These are phyloP conservation scores for Thalassiosira sp. DNA, from an alignment of 352 stramenopile genomes.

Conservation along the genomic window DNA sequence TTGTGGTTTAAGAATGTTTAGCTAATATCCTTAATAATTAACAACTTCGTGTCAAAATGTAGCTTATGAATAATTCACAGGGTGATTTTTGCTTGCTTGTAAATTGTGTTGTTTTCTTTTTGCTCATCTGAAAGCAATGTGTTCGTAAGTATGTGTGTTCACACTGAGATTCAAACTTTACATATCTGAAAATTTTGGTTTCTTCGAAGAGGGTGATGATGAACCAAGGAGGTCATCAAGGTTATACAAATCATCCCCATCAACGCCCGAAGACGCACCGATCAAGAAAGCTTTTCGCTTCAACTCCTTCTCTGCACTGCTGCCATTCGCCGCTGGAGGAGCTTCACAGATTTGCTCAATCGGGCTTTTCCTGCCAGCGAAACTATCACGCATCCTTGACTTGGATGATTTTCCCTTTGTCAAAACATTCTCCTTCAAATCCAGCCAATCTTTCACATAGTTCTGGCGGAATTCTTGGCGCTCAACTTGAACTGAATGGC, in stretches of 20 bases:
- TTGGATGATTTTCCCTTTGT: slow-evolving; percentile 47
- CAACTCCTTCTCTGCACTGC: slow-evolving; percentile 31
- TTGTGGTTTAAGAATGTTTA: slow-evolving; percentile 22
- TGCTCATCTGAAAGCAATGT: slow-evolving; percentile 8
- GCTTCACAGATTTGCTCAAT: not conserved
- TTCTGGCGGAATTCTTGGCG: slow-evolving; percentile 60
- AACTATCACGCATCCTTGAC: slow-evolving; percentile 9
- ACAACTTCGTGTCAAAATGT: slow-evolving; percentile 12
- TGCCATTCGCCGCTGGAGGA: not conserved
- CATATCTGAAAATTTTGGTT: slow-evolving; percentile 32
- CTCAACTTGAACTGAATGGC: slow-evolving; percentile 55
- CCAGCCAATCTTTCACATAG: slow-evolving; percentile 79
- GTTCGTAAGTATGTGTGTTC: not conserved
- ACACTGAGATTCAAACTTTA: slow-evolving; percentile 27
- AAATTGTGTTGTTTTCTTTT: slow-evolving; percentile 33
- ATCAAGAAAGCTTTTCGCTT: slow-evolving; percentile 55
- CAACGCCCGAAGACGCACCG: slow-evolving; percentile 24
- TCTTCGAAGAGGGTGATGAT: slow-evolving; percentile 31
- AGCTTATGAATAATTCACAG: slow-evolving; percentile 10
- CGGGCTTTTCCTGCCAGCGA: not conserved
- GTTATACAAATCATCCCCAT: slow-evolving; percentile 58
- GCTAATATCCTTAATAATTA: slow-evolving; percentile 16
- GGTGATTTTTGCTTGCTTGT: slow-evolving; percentile 2
- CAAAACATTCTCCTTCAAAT: slow-evolving; percentile 69
- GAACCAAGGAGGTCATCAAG: slow-evolving; percentile 44